phyloP scores from a whole-genome alignment of 108 stramenopile species.

The Discostella stelligeroides region DNA sequence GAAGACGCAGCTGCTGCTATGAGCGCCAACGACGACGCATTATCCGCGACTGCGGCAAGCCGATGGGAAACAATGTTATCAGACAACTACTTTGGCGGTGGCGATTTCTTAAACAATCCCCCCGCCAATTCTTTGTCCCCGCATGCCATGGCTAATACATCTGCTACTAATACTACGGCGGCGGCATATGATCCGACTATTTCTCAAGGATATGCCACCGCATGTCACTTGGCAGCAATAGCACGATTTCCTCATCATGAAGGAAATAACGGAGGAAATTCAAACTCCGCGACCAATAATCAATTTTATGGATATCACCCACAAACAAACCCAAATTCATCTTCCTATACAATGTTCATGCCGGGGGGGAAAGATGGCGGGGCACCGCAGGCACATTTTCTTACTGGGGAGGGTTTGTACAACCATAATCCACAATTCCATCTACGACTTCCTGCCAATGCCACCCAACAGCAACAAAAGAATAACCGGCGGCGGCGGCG shows the following conservation, averaged over 20 bases:
- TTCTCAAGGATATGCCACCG: neutral
- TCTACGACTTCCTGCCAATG: no score
- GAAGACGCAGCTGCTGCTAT: neutral
- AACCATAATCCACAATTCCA: no score
- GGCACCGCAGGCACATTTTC: no score
- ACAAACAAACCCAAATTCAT: no score
- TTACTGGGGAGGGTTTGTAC: neutral
- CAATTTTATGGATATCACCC: no score
- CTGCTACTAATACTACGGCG: neutral
- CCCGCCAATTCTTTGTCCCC: no score
- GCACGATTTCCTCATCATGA: neutral
- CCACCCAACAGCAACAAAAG: neutral
- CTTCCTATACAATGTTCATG: no score
- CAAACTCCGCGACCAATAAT: neutral
- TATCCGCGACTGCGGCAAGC: neutral
- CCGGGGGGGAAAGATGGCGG: no score
- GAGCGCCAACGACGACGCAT: neutral
- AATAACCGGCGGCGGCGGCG: neutral
- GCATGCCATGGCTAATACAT: neutral
- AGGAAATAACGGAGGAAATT: neutral
- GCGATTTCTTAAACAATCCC: neutral
- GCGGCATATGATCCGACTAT: neutral
- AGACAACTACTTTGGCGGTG: neutral
- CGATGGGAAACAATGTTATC: neutral
- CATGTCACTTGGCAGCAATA: no score